Evolutionary conservation across 2,329 filamentous ascomycete species (phyloP).

Genomic region (Mycosphaerella sp.): DNA sequence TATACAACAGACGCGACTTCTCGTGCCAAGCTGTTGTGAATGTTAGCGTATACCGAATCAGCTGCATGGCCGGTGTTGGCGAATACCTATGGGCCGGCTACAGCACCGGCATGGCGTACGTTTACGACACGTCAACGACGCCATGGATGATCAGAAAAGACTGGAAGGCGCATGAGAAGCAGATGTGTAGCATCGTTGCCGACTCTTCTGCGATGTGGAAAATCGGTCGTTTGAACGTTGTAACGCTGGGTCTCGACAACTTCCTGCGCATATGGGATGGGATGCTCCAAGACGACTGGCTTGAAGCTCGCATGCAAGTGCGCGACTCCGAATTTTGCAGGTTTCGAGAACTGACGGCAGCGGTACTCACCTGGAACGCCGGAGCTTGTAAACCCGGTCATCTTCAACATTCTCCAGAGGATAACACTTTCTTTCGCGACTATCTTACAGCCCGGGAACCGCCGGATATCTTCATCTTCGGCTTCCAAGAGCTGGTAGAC

Average conservation of each 20-base stretch:
- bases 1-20: conserved; percentile 77
- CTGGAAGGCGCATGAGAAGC: conserved; percentile 80
- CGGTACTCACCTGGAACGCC: conserved; percentile 93
- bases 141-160: conserved; percentile 92
- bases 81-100: conserved; percentile 86
- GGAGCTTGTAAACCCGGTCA: conserved; percentile 89
- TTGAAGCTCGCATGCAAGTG: conserved; percentile 83
- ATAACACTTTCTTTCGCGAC: conserved; percentile 72
- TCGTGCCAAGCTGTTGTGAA: conserved; percentile 72
- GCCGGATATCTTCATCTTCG: conserved; percentile 89
- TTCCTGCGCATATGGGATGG: conserved; percentile 85
- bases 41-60: conserved; percentile 93
- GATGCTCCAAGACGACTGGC: conserved; percentile 84
- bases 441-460: conserved; percentile 68
- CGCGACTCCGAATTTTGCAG: conserved; percentile 76
- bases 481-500: conserved; percentile 97
- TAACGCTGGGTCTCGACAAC: conserved; percentile 82
- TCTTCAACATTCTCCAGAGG: conserved; percentile 62
- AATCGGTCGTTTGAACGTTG: conserved; percentile 73
- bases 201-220: conserved; percentile 81
- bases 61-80: conserved; percentile 72
- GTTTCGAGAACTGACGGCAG: conserved; percentile 72
- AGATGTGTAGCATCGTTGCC: conserved; percentile 68
- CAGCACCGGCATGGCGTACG: conserved; percentile 87
- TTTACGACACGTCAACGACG: conserved; percentile 76